Evolutionary conservation across 768 basidiomycete species (phyloP), one percentile per base, ranked within the genome.

Genomic region (Leccinum olivaceopallidum): DNA sequence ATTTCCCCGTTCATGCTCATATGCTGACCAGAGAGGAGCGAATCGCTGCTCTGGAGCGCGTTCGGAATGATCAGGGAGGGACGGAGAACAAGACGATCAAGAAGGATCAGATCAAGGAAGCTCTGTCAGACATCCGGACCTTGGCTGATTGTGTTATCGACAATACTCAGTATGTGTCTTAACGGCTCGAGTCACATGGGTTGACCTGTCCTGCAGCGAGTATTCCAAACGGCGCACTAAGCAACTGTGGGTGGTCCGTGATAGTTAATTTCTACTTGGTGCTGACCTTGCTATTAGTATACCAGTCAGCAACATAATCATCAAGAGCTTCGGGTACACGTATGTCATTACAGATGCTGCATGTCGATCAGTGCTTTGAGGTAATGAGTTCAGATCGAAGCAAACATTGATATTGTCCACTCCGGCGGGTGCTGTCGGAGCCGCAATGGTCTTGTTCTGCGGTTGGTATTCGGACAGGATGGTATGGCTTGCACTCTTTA

Each of bases 381-480:
- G 5, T 7, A 7, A 39, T 37, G 50, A n/a, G 37, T n/a, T 32
- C 48, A 86, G 84, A 12, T 81, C 87, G 7, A 83, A 78, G 67
- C 84, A 86, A 67, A 82, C 86, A 0, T 72, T 88, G 16, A 87
- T 87, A 44, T 66, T 87, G 28, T 79, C 80, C 4, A 84, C 86
- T 0, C 86, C 85, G 5, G 79, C 71, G 22, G 88, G 87, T 4
- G 77, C 73, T 9, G 69, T 88, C 26, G 80, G 77, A 4, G 78
- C 85, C 0, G 47, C 73, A 4, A 85, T 76, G 61, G 79, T 81
- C 2, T 62, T 86, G 18, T 65, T 78, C 5, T 86, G 84, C 62
- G 85, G 85, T 3, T 88, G 83, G 81, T 85, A 85, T 67, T 85
- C 87, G 0, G 87, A 88, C 65, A 83, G 75, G 70, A 86, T 83